These are phyloP conservation scores for Pseudozyma thailandica DNA, from an alignment of 1,284 basidiomycete species.

Conservation along the genomic window DNA sequence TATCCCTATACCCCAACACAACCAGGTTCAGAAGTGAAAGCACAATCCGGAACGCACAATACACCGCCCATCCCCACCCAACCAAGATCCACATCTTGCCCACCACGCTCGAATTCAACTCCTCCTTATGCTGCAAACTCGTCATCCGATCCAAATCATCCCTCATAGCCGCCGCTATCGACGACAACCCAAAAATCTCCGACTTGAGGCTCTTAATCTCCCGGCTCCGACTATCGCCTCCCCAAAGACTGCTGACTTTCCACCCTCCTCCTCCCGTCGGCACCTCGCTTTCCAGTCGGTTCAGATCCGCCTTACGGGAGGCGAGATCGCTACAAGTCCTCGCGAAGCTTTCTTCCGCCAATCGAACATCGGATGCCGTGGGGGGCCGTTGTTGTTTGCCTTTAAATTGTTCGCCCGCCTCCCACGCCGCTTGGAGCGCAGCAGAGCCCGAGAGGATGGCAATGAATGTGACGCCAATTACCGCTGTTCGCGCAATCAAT, in stretches of 20 bases:
- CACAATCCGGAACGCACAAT: constrained; percentile 65
- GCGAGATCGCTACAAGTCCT: constrained; percentile 51
- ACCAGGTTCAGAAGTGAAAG: constrained; percentile 47
- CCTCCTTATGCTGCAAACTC: constrained; percentile 62
- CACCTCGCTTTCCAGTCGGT: constrained; percentile 36
- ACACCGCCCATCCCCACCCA: constrained; percentile 68
- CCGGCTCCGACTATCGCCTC: constrained; percentile 31
- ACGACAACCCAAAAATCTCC: constrained; percentile 68
- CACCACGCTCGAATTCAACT: constrained; percentile 63
- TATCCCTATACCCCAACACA: constrained; percentile 53
- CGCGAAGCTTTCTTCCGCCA: constrained; percentile 46
- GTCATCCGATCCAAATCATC: constrained; percentile 66
- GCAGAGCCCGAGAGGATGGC: constrained; percentile 69
- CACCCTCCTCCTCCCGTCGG: constrained; percentile 12
- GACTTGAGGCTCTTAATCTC: constrained; percentile 66
- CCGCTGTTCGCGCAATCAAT: constrained; percentile 66
- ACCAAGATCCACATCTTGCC: constrained; percentile 65
- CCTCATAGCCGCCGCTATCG: constrained; percentile 68
- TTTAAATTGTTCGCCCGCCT: constrained; percentile 67
- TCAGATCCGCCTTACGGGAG: constrained; percentile 43
- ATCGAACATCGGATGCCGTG: constrained; percentile 28
- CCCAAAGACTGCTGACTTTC: constrained; percentile 26
- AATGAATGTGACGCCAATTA: constrained; percentile 69
- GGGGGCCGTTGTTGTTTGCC: constrained; percentile 35
- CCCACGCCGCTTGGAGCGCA: constrained; percentile 69